A percentile compares a stretch with the other conserved stretches of the same genome.
Conservation (phyloP, 805 yeast species). For the Wickerhamiella bombiphila region DNA sequence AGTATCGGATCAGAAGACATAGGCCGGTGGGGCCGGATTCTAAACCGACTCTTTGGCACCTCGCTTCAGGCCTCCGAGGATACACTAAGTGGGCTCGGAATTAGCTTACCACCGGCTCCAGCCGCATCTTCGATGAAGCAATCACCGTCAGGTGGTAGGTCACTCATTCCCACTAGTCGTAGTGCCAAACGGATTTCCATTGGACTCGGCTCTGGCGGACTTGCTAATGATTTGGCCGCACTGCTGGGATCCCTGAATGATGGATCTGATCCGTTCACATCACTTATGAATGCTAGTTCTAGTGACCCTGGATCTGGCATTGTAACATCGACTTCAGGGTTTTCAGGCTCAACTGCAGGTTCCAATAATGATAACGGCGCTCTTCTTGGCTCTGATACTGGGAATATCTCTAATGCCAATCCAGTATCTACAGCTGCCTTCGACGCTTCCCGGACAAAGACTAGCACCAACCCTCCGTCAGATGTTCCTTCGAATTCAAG, state of each 20-base stretch:
- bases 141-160: neutral
- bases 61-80: slow-evolving; percentile 1
- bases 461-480: no score
- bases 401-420: no score
- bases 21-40: slow-evolving; percentile 14
- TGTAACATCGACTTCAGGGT: no score
- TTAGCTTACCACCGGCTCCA: no score
- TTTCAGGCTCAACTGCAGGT: no score
- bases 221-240: slow-evolving; percentile 1
- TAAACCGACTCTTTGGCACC: slow-evolving; percentile 7
- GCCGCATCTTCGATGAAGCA: neutral
- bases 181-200: neutral
- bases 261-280: neutral
- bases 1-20: neutral
- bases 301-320: no score
- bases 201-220: neutral
- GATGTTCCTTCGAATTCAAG: no score
- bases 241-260: neutral
- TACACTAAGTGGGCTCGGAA: slow-evolving; percentile 10
- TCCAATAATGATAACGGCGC: no score
- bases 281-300: neutral
- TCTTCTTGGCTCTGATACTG: no score
- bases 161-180: neutral
- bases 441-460: no score
- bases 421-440: no score